phyloP scores from a whole-genome alignment of 208 protist genomes.

The Dictyostelium gargantuum region DNA sequence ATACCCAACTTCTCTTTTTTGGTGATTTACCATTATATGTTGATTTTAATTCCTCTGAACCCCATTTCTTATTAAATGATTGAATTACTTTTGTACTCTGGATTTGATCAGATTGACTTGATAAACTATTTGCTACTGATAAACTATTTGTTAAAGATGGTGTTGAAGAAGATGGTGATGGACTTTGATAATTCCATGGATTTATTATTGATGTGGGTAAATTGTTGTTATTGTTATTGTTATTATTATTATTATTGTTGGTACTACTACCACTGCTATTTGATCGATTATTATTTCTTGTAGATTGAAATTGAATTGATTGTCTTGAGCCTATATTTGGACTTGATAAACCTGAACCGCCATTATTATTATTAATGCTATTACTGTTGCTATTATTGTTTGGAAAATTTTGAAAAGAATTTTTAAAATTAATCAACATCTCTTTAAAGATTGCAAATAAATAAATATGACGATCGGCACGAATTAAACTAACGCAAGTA shows the following conservation, averaged over 20 bases:
- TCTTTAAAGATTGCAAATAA: conserved; percentile 12
- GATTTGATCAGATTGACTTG: too few species aligned
- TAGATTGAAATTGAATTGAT: background rate
- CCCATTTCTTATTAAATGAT: conserved; percentile 17
- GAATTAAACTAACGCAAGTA: background rate
- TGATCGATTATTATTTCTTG: too few species aligned
- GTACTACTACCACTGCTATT: background rate
- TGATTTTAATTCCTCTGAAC: background rate
- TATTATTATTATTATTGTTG: background rate
- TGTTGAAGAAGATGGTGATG: too few species aligned
- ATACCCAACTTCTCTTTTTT: background rate
- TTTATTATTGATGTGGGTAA: background rate
- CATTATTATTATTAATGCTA: too few species aligned
- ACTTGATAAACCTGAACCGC: too few species aligned
- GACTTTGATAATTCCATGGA: too few species aligned
- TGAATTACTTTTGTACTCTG: background rate
- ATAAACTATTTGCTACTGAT: background rate
- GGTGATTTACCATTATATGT: background rate
- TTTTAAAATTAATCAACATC: background rate
- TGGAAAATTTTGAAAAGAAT: background rate
- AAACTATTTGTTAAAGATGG: background rate
- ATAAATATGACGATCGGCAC: background rate
- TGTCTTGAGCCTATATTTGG: background rate
- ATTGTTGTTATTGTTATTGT: background rate
- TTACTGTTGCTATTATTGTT: background rate